A percentile compares a stretch with the other conserved stretches of the same genome.
Conservation (phyloP, 306 rosid species). For the Rosa lucieae region DNA sequence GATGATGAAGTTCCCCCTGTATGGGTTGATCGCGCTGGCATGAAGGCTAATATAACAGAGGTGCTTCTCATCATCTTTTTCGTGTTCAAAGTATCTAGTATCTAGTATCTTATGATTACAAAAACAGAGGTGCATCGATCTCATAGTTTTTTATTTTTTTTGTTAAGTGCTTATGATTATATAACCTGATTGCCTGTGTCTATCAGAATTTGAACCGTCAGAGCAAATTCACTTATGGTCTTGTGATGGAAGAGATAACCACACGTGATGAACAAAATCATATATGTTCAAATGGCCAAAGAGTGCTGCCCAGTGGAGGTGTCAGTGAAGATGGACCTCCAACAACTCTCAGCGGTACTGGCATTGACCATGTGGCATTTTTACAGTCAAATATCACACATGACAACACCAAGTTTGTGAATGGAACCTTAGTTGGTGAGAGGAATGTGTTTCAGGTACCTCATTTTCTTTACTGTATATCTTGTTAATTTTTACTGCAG, state of each 20-base stretch:
- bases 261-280: constrained; percentile 87
- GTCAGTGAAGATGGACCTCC: constrained; percentile 94
- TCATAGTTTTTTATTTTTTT: constrained; percentile 3
- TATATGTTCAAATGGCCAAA: constrained; percentile 73
- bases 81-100: neutral
- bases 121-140: neutral
- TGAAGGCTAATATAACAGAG: constrained; percentile 90
- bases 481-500: neutral
- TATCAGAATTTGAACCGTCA: constrained; percentile 84
- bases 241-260: constrained; percentile 95
- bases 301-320: constrained; percentile 85
- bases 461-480: neutral
- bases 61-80: constrained; percentile 32
- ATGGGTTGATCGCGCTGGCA: constrained; percentile 93
- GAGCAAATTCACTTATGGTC: constrained; percentile 97
- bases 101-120: neutral
- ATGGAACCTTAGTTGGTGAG: constrained; percentile 80
- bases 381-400: constrained; percentile 90
- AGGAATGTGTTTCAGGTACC: constrained; percentile 90
- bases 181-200: constrained; percentile 18
- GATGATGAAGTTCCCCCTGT: constrained; percentile 94
- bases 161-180: neutral
- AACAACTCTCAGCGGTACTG: constrained; percentile 95
- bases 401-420: constrained; percentile 89
- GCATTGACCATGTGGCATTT: constrained; percentile 87